Evolutionary conservation across 805 yeast species (phyloP), one percentile per base, ranked within the genome.

Genomic region (Myxozyma lipomycoides): DNA sequence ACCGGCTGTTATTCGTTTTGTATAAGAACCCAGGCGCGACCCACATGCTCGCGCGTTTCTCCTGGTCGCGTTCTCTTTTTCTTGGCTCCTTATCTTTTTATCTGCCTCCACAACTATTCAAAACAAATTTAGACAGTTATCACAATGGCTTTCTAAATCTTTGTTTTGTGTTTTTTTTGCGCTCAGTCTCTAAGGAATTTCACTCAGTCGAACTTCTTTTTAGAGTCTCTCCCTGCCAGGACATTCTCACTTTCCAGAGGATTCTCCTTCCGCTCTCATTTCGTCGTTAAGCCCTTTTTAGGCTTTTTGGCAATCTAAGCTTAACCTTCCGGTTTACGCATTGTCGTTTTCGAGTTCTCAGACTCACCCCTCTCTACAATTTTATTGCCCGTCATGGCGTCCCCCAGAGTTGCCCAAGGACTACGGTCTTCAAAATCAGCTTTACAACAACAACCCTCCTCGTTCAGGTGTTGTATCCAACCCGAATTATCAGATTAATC

Each of bases 271-370:
- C 19, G 40, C 40, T 37, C 40, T n/a, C 15, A n/a, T n/a, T 30
- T 30, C n/a, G 15, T n/a, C 7, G 19, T 37, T 9, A 37, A 18
- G 23, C 40, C 15, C 35, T n/a, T 30, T 37, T 37, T 15, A 7
- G n/a, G 40, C 23, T 28, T 28, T 28, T 45, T 25, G 25, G 50
- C 26, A 32, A 26, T 32, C 34, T 25, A 25, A 34, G n/a, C 17
- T 35, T 19, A 30, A 42, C 21, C 49, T 30, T 21, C 51, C 28
- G 43, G 49, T 45, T 48, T 44, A 38, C 54, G 57, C 57, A 49
- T 52, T 52, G 57, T 52, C 57, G 35, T 46, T 46, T 52, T 53
- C 49, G 57, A 44, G 30, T 28, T 35, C 37, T 19, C 38, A 25
- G 43, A 45, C 38, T 30, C 47, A 47, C 48, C 46, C 36, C 43